Evolutionary conservation across 2,329 filamentous ascomycete genomes (phyloP).

Genomic region (Trichoderma lentiforme): DNA sequence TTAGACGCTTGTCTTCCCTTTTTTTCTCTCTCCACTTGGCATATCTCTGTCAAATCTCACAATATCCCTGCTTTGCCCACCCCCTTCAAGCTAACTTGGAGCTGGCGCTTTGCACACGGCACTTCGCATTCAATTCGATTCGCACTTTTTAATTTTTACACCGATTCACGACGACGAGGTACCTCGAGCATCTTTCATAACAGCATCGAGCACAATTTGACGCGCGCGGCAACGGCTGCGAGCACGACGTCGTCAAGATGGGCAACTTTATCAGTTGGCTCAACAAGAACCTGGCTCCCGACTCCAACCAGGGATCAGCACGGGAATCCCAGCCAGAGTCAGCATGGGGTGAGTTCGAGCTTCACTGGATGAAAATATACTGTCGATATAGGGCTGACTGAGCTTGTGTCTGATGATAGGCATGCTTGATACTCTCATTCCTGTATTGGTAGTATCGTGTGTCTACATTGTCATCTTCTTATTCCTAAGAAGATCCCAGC

Average conservation of each 20-base stretch:
- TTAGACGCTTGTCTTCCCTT: background rate
- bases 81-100: background rate
- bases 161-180: background rate
- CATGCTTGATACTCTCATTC: slow-evolving; percentile 51
- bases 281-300: slow-evolving; percentile 30
- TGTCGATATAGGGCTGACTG: background rate
- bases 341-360: slow-evolving; percentile 32
- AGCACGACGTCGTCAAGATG: slow-evolving; percentile 30
- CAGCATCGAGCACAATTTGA: background rate
- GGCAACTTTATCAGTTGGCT: slow-evolving; percentile 40
- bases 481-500: slow-evolving; percentile 44
- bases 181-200: background rate
- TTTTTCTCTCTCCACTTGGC: background rate
- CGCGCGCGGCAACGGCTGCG: slow-evolving; percentile 14
- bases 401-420: slow-evolving; percentile 24
- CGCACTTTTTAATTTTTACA: background rate
- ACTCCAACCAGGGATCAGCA: slow-evolving; percentile 26
- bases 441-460: slow-evolving; percentile 46
- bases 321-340: slow-evolving; percentile 29
- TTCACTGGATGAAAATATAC: no score
- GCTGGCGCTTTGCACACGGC: background rate
- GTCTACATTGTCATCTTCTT: slow-evolving; percentile 53
- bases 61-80: background rate
- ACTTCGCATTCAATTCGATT: background rate
- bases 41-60: background rate